A percentile compares a stretch with the other conserved stretches of the same genome.
phyloP scores from a whole-genome alignment of 2,329 filamentous ascomycete species.

The Metarhizium sp. region DNA sequence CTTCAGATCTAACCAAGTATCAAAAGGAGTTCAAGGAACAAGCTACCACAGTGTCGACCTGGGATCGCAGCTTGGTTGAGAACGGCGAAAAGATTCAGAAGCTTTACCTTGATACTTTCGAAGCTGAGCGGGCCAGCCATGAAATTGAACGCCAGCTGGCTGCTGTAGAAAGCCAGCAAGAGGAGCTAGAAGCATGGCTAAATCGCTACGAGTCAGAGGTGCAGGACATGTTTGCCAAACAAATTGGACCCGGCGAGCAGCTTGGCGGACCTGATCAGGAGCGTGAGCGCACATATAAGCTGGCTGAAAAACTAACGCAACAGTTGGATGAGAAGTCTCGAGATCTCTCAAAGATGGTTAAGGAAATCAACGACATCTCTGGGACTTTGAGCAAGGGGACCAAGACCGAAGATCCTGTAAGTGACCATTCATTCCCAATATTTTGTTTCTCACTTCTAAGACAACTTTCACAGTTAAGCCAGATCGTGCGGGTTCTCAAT shows the following conservation, averaged over 20 bases:
- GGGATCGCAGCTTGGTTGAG: constrained; percentile 87
- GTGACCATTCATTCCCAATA: constrained; percentile 22
- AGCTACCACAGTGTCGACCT: constrained; percentile 74
- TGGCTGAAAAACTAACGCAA: constrained; percentile 87
- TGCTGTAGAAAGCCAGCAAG: constrained; percentile 84
- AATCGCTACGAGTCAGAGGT: constrained; percentile 89
- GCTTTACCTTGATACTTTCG: constrained; percentile 82
- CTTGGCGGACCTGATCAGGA: constrained; percentile 88
- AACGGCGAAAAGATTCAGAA: constrained; percentile 94
- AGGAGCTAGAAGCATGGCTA: constrained; percentile 79
- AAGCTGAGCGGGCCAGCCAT: constrained; percentile 84
- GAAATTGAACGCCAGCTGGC: constrained; percentile 90
- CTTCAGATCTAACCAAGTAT: constrained; percentile 87
- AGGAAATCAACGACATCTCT: constrained; percentile 94
- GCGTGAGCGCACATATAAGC: constrained; percentile 89
- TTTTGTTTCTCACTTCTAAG: constrained; percentile 13
- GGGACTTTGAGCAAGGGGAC: constrained; percentile 78
- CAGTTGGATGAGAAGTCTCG: constrained; percentile 89
- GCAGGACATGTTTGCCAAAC: constrained; percentile 75
- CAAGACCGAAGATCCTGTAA: constrained; percentile 79
- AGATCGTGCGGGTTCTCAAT: constrained; percentile 93
- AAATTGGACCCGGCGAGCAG: constrained; percentile 65
- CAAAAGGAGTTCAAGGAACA: constrained; percentile 94
- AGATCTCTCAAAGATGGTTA: constrained; percentile 91
- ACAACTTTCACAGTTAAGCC: constrained; percentile 57